A percentile compares a stretch with the other conserved stretches of the same genome.
Evolutionary conservation across 225 moss, liverwort and hornwort genomes (phyloP).

Genomic region (Pleurozium schreberi): DNA sequence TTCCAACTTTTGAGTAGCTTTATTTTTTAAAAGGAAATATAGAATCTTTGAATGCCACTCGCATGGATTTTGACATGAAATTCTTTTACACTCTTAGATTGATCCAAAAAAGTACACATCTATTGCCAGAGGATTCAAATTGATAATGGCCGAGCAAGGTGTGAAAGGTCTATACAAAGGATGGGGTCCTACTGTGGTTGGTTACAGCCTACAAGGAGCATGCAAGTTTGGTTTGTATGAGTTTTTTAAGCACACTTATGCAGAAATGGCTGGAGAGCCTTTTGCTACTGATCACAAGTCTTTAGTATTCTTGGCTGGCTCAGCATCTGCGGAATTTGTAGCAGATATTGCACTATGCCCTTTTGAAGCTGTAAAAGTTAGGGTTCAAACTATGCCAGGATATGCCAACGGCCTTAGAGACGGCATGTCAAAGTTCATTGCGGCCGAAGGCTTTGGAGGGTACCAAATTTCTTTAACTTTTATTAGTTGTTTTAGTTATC

Average conservation of each 20-base stretch:
- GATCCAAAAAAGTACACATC: constrained; percentile 65
- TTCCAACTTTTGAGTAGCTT: neutral
- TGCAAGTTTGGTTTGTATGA: constrained; percentile 61
- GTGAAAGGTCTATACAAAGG: constrained; percentile 51
- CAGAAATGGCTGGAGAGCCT: constrained; percentile 53
- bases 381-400: constrained; percentile 72
- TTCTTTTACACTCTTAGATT: constrained; percentile 11
- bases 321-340: constrained; percentile 76
- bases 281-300: constrained; percentile 61
- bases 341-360: constrained; percentile 81
- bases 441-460: constrained; percentile 54
- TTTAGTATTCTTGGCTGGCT: constrained; percentile 56
- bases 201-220: constrained; percentile 48
- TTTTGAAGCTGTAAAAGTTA: constrained; percentile 89
- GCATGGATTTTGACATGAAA: neutral
- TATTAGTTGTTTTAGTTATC: neutral
- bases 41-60: neutral
- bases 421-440: constrained; percentile 65
- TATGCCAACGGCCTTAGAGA: constrained; percentile 65
- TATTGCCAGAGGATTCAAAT: constrained; percentile 44
- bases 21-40: neutral
- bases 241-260: constrained; percentile 40
- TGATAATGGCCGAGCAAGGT: constrained; percentile 56
- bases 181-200: constrained; percentile 59
- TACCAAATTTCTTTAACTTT: neutral